Percentiles rank a stretch among this genome's conserved stretches.
These are phyloP conservation scores for Parasitella parasitica DNA, from an alignment of 371 early-diverging fungal genomes.

Conservation along the genomic window DNA sequence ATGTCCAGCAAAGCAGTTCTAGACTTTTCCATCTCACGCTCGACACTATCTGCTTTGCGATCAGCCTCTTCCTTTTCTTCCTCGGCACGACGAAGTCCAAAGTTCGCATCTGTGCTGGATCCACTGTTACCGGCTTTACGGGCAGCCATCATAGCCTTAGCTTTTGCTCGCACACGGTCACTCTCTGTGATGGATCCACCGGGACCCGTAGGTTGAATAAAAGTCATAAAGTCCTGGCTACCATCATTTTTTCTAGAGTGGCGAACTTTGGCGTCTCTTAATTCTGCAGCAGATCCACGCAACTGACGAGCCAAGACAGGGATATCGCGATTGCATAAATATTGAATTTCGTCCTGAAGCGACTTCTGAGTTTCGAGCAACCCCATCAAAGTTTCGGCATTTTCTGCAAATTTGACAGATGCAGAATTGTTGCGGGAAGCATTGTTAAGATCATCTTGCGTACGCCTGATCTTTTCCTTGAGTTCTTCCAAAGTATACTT, in stretches of 20 bases:
- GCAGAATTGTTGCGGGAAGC: conserved; percentile 19
- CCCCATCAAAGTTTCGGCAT: conserved; percentile 31
- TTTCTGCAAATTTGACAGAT: conserved; percentile 28
- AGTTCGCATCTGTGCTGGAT: conserved; percentile 26
- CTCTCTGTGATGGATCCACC: conserved; percentile 59
- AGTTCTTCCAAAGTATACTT: conserved; percentile 46
- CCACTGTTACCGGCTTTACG: conserved; percentile 42
- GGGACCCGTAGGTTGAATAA: conserved; percentile 58
- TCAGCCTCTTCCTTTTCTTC: conserved; percentile 46
- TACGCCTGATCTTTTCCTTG: conserved; percentile 44
- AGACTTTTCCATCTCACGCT: conserved; percentile 45
- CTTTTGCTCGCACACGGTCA: conserved; percentile 67
- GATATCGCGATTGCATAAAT: conserved; percentile 50
- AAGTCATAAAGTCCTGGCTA: conserved; percentile 42
- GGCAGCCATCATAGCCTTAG: conserved; percentile 66
- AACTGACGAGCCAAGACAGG: conserved; percentile 53
- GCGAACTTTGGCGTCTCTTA: conserved; percentile 57
- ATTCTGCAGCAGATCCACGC: conserved; percentile 53
- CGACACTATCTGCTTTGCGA: conserved; percentile 36
- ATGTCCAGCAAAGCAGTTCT: conserved; percentile 41
- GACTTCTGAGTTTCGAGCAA: conserved; percentile 40
- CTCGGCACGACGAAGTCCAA: conserved; percentile 41
- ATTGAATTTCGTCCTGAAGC: conserved; percentile 47
- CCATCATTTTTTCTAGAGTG: conserved; percentile 41
- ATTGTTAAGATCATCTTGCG: conserved; percentile 35